Percentiles rank a stretch among this genome's conserved stretches.
Conservation (phyloP, 495 filamentous ascomycete species). For the Penicillium samsonianum region DNA sequence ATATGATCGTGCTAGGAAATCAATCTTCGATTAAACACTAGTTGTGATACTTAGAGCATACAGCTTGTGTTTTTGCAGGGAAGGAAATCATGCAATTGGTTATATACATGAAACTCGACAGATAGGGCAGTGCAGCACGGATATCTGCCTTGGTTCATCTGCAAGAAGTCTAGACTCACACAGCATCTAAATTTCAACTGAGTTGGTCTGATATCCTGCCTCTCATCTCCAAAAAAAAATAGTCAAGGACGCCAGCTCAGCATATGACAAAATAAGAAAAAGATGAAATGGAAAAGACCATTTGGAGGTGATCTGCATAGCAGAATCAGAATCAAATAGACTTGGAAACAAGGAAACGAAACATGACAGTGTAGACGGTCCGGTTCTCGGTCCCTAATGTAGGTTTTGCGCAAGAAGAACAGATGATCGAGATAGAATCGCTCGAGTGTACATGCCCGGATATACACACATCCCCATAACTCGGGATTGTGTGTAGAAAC, state of each 20-base stretch:
- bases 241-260: conserved; percentile 8
- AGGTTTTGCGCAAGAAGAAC: conserved; percentile 19
- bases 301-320: conserved; percentile 5
- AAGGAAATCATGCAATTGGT: conserved; percentile 4
- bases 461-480: conserved; percentile 3
- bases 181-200: neutral
- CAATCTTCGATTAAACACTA: too few relatives aligned
- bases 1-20: too few relatives aligned
- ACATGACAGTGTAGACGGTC: conserved; percentile 27
- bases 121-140: neutral
- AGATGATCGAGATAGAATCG: conserved; percentile 11
- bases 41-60: too few relatives aligned
- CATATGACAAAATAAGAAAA: conserved; percentile 2
- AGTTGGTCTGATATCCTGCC: conserved; percentile 1
- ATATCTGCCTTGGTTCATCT: conserved; percentile 1
- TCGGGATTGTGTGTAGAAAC: conserved; percentile 7
- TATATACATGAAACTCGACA: conserved; percentile 14
- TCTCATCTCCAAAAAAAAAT: neutral
- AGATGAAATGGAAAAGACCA: neutral
- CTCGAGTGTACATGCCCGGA: conserved; percentile 11
- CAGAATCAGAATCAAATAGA: conserved; percentile 3
- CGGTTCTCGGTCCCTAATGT: conserved; percentile 23
- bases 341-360: conserved; percentile 12
- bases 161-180: neutral
- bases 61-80: neutral